A percentile compares a stretch with the other conserved stretches of the same genome.
Conservation (phyloP, 1,284 basidiomycete genomes). For the Hymenochaete sp. region DNA sequence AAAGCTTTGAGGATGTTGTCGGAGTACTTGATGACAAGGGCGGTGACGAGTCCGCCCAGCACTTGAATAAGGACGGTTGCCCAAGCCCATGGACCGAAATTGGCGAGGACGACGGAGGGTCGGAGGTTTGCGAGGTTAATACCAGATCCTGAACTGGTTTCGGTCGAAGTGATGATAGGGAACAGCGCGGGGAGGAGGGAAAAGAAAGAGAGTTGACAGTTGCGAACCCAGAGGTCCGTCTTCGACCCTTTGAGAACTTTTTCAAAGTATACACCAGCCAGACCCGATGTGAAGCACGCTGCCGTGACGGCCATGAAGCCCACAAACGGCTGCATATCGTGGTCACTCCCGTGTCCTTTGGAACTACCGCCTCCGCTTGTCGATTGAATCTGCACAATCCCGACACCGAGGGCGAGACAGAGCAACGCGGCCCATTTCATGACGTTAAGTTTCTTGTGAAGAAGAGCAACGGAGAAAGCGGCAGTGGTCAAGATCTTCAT, state of each 20-base stretch:
- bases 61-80: conserved; percentile 87
- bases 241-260: conserved; percentile 68
- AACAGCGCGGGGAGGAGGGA: conserved; percentile 66
- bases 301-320: conserved; percentile 61
- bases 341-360: conserved; percentile 12
- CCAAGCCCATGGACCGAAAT: conserved; percentile 91
- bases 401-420: conserved; percentile 82
- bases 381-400: conserved; percentile 83
- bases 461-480: conserved; percentile 79
- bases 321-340: conserved; percentile 56
- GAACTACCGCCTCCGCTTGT: neutral
- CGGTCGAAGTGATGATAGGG: conserved; percentile 52
- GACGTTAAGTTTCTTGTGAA: conserved; percentile 63
- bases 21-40: conserved; percentile 81
- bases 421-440: conserved; percentile 81
- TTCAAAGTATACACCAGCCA: conserved; percentile 80
- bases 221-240: conserved; percentile 70
- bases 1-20: conserved; percentile 94
- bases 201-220: conserved; percentile 72
- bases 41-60: conserved; percentile 87
- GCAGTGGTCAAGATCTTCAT: conserved; percentile 97
- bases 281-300: conserved; percentile 72
- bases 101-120: conserved; percentile 52
- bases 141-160: conserved; percentile 26
- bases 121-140: conserved; percentile 38